Base-by-base conservation (phyloP, 2,329 filamentous ascomycete genomes). In the Trichophyton schoenleinii region DNA sequence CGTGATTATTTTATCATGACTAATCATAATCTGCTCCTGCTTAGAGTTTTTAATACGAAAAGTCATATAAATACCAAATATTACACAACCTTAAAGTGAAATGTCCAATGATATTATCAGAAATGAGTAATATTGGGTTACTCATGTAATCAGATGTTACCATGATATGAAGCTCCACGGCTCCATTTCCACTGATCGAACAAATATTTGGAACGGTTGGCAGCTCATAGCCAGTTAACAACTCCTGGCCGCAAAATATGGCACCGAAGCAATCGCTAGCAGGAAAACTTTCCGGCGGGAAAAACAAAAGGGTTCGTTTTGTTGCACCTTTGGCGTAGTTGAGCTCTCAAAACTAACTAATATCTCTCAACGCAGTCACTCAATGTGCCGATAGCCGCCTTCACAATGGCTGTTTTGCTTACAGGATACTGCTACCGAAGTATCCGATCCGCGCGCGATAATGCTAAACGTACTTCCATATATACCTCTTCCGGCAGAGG, bases 361-460 rank as follows among this genome's bases (percentile, higher is more conserved):
- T n/a, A 38, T 55, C 11, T 36, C 3, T 9, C 28, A 9, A 8
- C 7, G 36, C 7, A 22, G 60, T 58, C 60, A 18, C 41, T 59
- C 42, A 79, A 81, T 63, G 83, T 82, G 1, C 83, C 83, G 3
- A 75, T 83, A n/a, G 83, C 82, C n/a, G 83, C 83, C 28, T 76
- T 84, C 64, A 81, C 80, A 13, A 85, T 86, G 83, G 83, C 83
- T 15, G 71, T 79, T 57, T 69, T 86, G 22, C 78, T 85, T 36
- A 83, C 81, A 70, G 72, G 74, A 46, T 88, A 88, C 72, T 78
- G 84, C 31, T 75, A 85, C 58, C 85, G 81, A 7, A 85, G 82
- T 25, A 88, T 88, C 64, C 78, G 80, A 63, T 81, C 84, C 25
- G 86, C 86, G 2, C 86, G 87, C 66, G 77, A 81, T 55, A 87